Conservation (phyloP, 1,284 basidiomycete species). For the Kalmanozyma brasiliensis region DNA sequence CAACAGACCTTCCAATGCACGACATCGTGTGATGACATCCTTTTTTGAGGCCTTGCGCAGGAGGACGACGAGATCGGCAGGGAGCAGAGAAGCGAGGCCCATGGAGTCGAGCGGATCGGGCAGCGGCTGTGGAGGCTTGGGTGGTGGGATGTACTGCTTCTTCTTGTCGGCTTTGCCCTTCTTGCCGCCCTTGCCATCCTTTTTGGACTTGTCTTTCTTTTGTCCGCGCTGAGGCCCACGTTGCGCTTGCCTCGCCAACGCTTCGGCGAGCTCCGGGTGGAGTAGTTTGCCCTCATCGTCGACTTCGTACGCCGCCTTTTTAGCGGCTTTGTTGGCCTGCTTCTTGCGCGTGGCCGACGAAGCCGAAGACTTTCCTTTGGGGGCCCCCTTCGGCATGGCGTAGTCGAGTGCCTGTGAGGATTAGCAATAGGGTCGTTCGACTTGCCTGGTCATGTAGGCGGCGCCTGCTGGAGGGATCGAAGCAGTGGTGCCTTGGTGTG, state of each 20-base stretch:
- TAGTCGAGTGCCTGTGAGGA: neutral
- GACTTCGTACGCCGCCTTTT: conserved; percentile 51
- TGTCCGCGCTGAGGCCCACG: conserved; percentile 46
- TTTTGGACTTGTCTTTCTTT: conserved; percentile 62
- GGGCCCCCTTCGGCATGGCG: conserved; percentile 41
- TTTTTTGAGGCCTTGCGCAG: conserved; percentile 88
- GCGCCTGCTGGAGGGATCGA: neutral
- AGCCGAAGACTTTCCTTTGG: conserved; percentile 64
- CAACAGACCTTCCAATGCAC: conserved; percentile 85
- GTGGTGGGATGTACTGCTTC: conserved; percentile 63
- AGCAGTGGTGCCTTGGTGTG: neutral
- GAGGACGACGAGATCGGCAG: conserved; percentile 82
- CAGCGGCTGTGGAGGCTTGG: conserved; percentile 77
- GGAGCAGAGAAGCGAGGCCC: conserved; percentile 74
- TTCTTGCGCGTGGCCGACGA: conserved; percentile 66
- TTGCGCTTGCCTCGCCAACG: conserved; percentile 33
- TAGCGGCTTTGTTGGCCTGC: conserved; percentile 62
- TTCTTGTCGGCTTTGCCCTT: conserved; percentile 58
- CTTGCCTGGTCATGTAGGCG: conserved; percentile 1
- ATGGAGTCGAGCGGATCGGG: conserved; percentile 91
- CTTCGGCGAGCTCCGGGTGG: conserved; percentile 28
- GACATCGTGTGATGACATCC: conserved; percentile 84
- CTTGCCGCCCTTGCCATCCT: conserved; percentile 48
- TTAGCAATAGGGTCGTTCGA: neutral
- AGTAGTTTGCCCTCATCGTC: conserved; percentile 41